Base-by-base conservation (phyloP, 768 basidiomycete genomes). In the Fistulinella prunicolor region DNA sequence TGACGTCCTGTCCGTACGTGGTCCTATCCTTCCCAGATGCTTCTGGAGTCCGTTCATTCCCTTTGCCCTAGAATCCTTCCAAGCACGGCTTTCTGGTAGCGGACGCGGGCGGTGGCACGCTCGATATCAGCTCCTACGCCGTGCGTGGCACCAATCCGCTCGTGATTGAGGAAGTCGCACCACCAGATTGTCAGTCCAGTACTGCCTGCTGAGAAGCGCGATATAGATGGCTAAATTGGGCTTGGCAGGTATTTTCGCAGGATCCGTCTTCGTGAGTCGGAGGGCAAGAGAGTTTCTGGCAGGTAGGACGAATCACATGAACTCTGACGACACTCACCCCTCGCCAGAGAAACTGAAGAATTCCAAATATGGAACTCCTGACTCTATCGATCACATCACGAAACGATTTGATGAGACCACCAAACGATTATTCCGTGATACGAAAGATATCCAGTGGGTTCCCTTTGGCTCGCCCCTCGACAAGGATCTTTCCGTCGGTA, bases 371-470 rank as follows among this genome's bases (percentile, higher is more conserved):
- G 85, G 87, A 39, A 78, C 80, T 2, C 62, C 78, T 2, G 87
- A 85, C 59, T 73, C 84, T 4, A 70, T 90, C 8, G 87, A 89
- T 44, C 87, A 90, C 56, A 87, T 90, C 58, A 84, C 87, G 5
- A 81, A 82, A 54, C 77, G 81, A 14, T 90, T 90, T 62, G 86
- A 90, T 47, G 87, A 90, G 64, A 88, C 86, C 0, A 90, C 87
- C 4, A 90, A 90, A 61, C 79, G 86, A 23, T 67, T 89, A 0
- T 90, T 90, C 64, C 78, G 86, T 3, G 83, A 86, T 50, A 74
- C 74, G 57, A 78, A 76, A 38, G 83, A 85, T 12, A 55, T 79
- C 16, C 86, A 89, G 62, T 89, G 84, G 57, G 78, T 90, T 26
- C 79, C 75, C 0, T 90, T 89, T 59, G 87, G 87, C 20, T 85